Percentiles rank a stretch among this genome's conserved stretches.
phyloP scores from a whole-genome alignment of 1,284 basidiomycete species.

The Austropuccinia psidii region DNA sequence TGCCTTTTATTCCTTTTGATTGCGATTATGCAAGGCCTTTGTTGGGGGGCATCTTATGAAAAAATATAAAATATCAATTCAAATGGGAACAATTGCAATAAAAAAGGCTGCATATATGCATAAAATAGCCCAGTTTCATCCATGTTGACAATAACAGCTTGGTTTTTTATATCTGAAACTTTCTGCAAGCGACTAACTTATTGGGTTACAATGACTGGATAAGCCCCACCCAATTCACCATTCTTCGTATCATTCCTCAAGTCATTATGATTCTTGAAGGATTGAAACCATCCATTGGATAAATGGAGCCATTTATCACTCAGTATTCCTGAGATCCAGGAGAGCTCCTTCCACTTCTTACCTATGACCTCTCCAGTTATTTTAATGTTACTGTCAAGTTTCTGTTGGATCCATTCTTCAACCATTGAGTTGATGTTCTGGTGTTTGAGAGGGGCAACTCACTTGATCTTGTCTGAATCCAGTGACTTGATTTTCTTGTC shows the following conservation, averaged over 20 bases:
- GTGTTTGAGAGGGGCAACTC: neutral
- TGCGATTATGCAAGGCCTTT: neutral
- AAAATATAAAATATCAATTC: too few relatives aligned
- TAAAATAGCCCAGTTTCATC: neutral
- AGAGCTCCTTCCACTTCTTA: neutral
- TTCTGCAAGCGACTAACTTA: neutral
- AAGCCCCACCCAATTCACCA: neutral
- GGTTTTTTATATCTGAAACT: neutral
- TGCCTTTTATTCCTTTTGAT: neutral
- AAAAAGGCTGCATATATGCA: neutral
- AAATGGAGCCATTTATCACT: neutral
- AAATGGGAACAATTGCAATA: too few relatives aligned
- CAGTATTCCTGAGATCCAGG: neutral
- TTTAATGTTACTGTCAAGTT: neutral
- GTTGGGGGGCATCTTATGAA: slow-evolving; percentile 15
- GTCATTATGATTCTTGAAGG: neutral
- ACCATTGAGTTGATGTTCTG: neutral
- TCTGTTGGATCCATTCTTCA: neutral
- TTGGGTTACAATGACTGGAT: neutral
- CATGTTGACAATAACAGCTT: neutral
- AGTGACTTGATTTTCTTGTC: neutral
- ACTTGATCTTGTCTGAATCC: neutral
- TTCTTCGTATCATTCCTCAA: neutral
- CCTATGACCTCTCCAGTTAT: neutral
- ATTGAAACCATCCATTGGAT: neutral